These are phyloP conservation scores for Candida chauliodis DNA, from an alignment of 805 yeast species.

Conservation along the genomic window DNA sequence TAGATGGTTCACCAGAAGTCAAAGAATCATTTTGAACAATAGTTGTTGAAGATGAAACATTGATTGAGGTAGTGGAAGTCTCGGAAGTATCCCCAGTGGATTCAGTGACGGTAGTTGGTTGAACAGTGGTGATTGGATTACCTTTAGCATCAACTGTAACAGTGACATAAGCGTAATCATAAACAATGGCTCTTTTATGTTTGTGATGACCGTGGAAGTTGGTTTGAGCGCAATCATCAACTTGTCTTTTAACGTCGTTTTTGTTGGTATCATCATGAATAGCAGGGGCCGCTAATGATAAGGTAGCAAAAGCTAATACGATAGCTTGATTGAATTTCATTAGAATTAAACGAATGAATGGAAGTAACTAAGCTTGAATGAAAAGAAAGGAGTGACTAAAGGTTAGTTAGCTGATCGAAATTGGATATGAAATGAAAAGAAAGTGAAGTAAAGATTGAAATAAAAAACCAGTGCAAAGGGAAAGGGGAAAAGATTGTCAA, in stretches of 20 bases:
- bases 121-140: slow-evolving; percentile 24
- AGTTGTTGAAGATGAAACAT: slow-evolving; percentile 12
- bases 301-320: slow-evolving; percentile 11
- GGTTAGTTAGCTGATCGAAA: slow-evolving; percentile 8
- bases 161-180: slow-evolving; percentile 40
- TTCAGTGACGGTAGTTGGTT: slow-evolving; percentile 14
- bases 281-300: slow-evolving; percentile 21
- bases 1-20: slow-evolving; percentile 21
- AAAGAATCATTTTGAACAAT: slow-evolving; percentile 18
- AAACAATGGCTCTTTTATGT: slow-evolving; percentile 56
- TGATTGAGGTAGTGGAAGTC: slow-evolving; percentile 27
- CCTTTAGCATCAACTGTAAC: slow-evolving; percentile 44
- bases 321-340: slow-evolving; percentile 12
- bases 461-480: too few species aligned
- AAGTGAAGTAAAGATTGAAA: too few species aligned
- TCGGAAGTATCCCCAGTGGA: slow-evolving; percentile 18
- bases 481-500: too few species aligned
- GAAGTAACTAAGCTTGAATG: slow-evolving; percentile 4
- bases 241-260: slow-evolving; percentile 17
- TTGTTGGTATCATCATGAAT: slow-evolving; percentile 23
- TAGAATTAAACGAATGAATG: neutral
- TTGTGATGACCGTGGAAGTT: slow-evolving; percentile 56
- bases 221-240: slow-evolving; percentile 38
- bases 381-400: slow-evolving; percentile 11
- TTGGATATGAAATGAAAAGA: neutral